Evolutionary conservation across 768 basidiomycete genomes (phyloP).

Genomic region (Macrocybe gigantea): DNA sequence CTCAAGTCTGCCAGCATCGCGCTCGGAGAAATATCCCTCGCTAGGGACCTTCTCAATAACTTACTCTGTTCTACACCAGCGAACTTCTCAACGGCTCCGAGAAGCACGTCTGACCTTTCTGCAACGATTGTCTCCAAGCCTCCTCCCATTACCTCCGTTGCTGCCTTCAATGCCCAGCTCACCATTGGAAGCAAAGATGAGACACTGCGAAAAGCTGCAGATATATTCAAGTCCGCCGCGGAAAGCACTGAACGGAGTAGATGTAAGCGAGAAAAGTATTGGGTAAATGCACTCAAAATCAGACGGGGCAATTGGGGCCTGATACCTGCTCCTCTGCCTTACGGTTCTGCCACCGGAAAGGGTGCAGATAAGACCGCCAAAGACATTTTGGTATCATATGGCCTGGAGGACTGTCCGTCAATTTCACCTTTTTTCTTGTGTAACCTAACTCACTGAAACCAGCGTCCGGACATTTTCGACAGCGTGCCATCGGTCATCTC

Average conservation of each 20-base stretch:
- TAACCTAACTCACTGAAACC: constrained; percentile 18
- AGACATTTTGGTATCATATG: constrained; percentile 77
- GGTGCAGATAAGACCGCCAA: constrained; percentile 76
- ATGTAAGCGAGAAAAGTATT: constrained; percentile 64
- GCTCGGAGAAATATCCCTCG: constrained; percentile 74
- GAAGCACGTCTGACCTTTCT: constrained; percentile 34
- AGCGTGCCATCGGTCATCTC: constrained; percentile 66
- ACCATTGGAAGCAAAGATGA: constrained; percentile 78
- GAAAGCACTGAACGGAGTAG: constrained; percentile 61
- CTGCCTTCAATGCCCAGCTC: constrained; percentile 67
- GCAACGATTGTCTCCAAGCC: constrained; percentile 66
- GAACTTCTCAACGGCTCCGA: constrained; percentile 5
- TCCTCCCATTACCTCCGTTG: constrained; percentile 56
- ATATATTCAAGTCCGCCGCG: constrained; percentile 65
- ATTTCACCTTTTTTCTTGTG: neutral
- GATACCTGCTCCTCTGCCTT: constrained; percentile 71
- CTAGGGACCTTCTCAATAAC: constrained; percentile 61
- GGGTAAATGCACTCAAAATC: constrained; percentile 77
- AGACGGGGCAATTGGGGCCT: constrained; percentile 76
- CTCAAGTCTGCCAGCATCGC: constrained; percentile 45
- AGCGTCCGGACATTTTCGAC: constrained; percentile 58
- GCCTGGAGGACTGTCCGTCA: constrained; percentile 73
- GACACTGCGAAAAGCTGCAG: constrained; percentile 67
- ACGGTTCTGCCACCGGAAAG: constrained; percentile 64
- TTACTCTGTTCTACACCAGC: constrained; percentile 37